Base-by-base conservation (phyloP, 768 basidiomycete species). In the Termitomyces sp. region DNA sequence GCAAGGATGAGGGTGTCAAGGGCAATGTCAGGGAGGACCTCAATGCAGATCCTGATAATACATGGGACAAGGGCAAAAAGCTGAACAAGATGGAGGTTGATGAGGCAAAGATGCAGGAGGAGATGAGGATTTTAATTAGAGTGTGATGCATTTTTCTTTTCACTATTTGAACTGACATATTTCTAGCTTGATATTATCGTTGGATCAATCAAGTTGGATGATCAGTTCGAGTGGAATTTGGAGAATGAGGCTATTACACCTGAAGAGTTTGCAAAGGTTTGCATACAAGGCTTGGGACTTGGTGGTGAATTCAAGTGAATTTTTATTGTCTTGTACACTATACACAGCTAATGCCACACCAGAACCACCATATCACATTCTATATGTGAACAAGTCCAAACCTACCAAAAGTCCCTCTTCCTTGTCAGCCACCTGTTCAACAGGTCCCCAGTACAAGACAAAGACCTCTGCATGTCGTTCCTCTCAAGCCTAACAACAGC, bases 201-300 rank as follows among this genome's bases (percentile, higher is more conserved):
- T 57, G 96, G 93, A 22, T 86, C 88, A 8, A 85, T 95, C 76
- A 95, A 95, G 71, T 81, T 99, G 24, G 91, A 93, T 57, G 97
- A 99, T 72, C 91, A 95, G 67, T 96, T 98, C 67, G 97, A 98
- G 70, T 99, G 97, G 97, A 95, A 99, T 70, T 73, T 98, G 39
- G 88, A 88, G 65, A 93, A 90, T 57, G 73, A 77, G 22, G 78
- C 81, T 49, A 88, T 91, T 3, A 89, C 88, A 0, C 95, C 96
- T 0, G 97, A 99, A 73, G 86, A 89, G 27, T 98, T 98, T 71
- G 93, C 97, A 7, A 88, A 90, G 61, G 80, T 88, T 0, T 96
- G 97, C 69, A 77, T 86, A 1, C 82, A 84, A 22, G 97, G 98
- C 63, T 75, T 99, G 24, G 97, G 97, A 4, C 74, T 99, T 27